Conservation (phyloP, 495 filamentous ascomycete species). For the Xylaria sp. region DNA sequence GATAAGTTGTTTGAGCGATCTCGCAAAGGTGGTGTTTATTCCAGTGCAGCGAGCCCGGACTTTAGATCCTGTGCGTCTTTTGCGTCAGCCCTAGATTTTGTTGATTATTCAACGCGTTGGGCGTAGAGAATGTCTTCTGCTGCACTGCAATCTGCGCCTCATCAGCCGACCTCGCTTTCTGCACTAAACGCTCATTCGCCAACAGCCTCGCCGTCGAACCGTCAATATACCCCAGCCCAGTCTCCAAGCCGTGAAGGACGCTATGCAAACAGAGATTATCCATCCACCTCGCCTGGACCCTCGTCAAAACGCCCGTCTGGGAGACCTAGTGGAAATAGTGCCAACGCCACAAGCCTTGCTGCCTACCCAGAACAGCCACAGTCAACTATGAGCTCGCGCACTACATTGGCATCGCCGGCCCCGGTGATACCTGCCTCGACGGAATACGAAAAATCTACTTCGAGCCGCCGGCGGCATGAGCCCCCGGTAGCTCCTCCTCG, state of each 20-base stretch:
- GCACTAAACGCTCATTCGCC: constrained; percentile 55
- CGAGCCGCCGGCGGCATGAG: constrained; percentile 49
- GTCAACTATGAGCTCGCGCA: constrained; percentile 57
- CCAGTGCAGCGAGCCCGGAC: not conserved
- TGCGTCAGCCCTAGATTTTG: constrained; percentile 1
- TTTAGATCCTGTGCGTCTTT: constrained; percentile 14
- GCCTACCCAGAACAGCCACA: constrained; percentile 45
- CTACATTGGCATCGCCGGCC: constrained; percentile 54
- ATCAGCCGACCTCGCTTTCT: constrained; percentile 57
- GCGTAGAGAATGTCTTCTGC: constrained; percentile 61
- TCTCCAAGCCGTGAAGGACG: constrained; percentile 51
- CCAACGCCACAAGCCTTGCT: constrained; percentile 40
- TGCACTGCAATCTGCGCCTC: constrained; percentile 62
- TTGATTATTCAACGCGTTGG: constrained; percentile 33
- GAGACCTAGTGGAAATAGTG: constrained; percentile 62
- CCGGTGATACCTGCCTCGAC: constrained; percentile 51
- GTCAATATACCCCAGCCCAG: constrained; percentile 49
- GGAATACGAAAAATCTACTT: constrained; percentile 50
- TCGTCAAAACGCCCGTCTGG: constrained; percentile 57
- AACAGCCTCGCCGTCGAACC: constrained; percentile 53
- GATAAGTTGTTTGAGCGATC: constrained; percentile 14
- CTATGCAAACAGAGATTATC: constrained; percentile 50
- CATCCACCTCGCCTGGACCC: constrained; percentile 43
- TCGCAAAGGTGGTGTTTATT: constrained; percentile 2
- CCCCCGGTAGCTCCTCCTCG: constrained; percentile 65